Conservation (phyloP, 2,329 filamentous ascomycete genomes). For the Mollisiaceae sp. region DNA sequence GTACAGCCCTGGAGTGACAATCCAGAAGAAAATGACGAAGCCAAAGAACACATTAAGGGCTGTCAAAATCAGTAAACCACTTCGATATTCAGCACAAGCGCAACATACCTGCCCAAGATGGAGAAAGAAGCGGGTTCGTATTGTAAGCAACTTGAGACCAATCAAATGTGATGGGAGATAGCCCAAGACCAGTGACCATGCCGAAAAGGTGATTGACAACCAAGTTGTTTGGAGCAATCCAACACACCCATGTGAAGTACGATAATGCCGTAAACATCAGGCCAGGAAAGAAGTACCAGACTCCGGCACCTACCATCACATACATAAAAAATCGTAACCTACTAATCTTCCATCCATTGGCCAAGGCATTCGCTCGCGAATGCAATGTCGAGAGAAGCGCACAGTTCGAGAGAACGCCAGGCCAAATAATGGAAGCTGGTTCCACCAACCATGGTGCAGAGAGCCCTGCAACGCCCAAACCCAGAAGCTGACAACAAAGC, state of each 20-base stretch:
- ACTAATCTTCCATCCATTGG: conserved; percentile 50
- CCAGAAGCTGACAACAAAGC: conserved; percentile 65
- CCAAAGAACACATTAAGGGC: conserved; percentile 75
- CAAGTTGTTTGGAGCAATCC: conserved; percentile 11
- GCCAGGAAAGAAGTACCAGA: conserved; percentile 58
- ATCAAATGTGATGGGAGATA: conserved; percentile 77
- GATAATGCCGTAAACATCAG: conserved; percentile 69
- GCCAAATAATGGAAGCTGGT: conserved; percentile 48
- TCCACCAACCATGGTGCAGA: conserved; percentile 61
- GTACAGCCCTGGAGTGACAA: conserved; percentile 63
- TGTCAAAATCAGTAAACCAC: background rate
- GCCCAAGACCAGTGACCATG: conserved; percentile 58
- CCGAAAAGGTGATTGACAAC: conserved; percentile 11
- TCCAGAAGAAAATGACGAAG: conserved; percentile 66
- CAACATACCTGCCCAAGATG: conserved; percentile 62
- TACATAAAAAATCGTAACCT: conserved; percentile 48
- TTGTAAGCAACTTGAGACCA: conserved; percentile 67
- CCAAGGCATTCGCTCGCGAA: conserved; percentile 60
- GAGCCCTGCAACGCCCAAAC: conserved; percentile 66
- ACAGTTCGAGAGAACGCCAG: conserved; percentile 18
- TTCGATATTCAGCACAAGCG: background rate
- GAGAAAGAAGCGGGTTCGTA: conserved; percentile 51
- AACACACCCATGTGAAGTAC: conserved; percentile 42
- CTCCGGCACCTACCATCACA: conserved; percentile 48
- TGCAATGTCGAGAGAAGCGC: conserved; percentile 54